Percentiles rank a stretch among this genome's conserved stretches.
Conservation (phyloP, 768 basidiomycete species). For the Phylloporus sp. region DNA sequence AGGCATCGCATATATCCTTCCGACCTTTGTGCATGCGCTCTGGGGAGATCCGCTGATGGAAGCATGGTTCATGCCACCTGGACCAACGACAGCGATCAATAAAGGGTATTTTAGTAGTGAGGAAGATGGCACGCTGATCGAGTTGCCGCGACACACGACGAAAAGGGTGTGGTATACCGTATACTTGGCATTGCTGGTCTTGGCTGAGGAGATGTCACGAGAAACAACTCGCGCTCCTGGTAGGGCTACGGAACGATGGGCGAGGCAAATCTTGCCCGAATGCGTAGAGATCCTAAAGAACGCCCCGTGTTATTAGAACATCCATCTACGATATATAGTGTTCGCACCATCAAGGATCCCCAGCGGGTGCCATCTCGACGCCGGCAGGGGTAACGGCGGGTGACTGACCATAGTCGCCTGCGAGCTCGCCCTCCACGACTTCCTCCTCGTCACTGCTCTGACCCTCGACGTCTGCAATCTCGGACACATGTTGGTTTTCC, state of each 20-base stretch:
- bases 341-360: not conserved
- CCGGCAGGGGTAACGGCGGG: constrained; percentile 20
- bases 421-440: constrained; percentile 33
- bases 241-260: constrained; percentile 35
- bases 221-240: constrained; percentile 16
- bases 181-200: constrained; percentile 51
- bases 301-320: constrained; percentile 27
- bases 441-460: constrained; percentile 38
- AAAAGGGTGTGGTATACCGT: constrained; percentile 75
- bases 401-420: constrained; percentile 27
- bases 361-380: constrained; percentile 17
- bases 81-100: constrained; percentile 45
- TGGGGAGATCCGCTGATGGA: constrained; percentile 80
- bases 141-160: constrained; percentile 64
- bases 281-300: constrained; percentile 45
- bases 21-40: constrained; percentile 47
- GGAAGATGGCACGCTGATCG: constrained; percentile 45
- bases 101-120: constrained; percentile 52
- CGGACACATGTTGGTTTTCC: constrained; percentile 5
- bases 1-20: constrained; percentile 34
- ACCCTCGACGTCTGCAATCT: constrained; percentile 27
- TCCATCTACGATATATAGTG: not conserved
- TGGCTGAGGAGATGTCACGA: constrained; percentile 38
- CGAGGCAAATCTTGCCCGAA: constrained; percentile 34
- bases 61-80: constrained; percentile 49